These are phyloP conservation scores for Trichoderma oligosporum DNA, from an alignment of 2,329 filamentous ascomycete genomes.

Conservation along the genomic window DNA sequence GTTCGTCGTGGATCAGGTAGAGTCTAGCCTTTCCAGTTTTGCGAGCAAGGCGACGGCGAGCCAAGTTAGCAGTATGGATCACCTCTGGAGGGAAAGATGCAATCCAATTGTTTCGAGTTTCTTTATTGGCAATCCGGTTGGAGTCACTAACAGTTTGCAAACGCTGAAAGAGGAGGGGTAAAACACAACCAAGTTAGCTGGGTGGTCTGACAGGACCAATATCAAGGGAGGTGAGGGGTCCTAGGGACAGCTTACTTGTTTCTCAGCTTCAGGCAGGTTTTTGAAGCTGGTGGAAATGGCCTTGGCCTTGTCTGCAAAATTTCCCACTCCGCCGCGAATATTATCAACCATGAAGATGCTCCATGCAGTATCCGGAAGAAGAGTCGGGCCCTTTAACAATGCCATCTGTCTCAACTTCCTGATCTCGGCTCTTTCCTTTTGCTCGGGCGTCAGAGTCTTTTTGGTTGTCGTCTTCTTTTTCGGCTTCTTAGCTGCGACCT, in stretches of 20 bases:
- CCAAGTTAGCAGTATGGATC: constrained; percentile 46
- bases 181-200: constrained; percentile 5
- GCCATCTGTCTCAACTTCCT: constrained; percentile 39
- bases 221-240: not conserved
- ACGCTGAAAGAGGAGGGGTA: constrained; percentile 21
- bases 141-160: constrained; percentile 33
- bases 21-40: constrained; percentile 30
- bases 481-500: constrained; percentile 28
- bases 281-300: constrained; percentile 37
- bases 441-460: constrained; percentile 38
- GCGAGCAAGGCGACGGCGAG: constrained; percentile 42
- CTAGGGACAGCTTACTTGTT: constrained; percentile 38
- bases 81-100: constrained; percentile 37
- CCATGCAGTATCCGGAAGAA: constrained; percentile 36
- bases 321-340: constrained; percentile 19
- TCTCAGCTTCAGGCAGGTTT: constrained; percentile 38
- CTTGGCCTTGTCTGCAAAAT: constrained; percentile 26
- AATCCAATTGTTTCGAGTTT: constrained; percentile 47
- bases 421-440: constrained; percentile 35
- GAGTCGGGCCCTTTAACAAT: constrained; percentile 39
- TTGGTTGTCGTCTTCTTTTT: constrained; percentile 30
- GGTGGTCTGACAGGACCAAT: too few relatives aligned
- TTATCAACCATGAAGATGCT: constrained; percentile 37
- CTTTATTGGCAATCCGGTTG: constrained; percentile 43
- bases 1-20: constrained; percentile 43